These are phyloP conservation scores for Escovopsis sp. DNA, from an alignment of 2,329 filamentous ascomycete genomes.

Conservation along the genomic window DNA sequence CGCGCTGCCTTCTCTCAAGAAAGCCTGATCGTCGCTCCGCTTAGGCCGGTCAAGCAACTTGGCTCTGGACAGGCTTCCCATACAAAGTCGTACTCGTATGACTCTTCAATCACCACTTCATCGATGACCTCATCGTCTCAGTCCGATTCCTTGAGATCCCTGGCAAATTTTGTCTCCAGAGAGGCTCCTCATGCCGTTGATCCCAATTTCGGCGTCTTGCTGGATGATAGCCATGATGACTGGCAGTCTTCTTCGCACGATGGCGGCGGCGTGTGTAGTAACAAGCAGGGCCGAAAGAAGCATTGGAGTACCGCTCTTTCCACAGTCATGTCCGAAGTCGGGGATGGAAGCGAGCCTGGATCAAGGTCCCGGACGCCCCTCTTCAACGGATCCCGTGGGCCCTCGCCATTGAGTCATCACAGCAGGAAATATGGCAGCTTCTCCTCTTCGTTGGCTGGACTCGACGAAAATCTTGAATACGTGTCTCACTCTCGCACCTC, in stretches of 20 bases:
- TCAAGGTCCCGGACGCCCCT: constrained; percentile 33
- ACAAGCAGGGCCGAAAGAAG: constrained; percentile 19
- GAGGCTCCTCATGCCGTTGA: constrained; percentile 24
- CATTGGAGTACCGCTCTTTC: constrained; percentile 52
- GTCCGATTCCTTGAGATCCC: constrained; percentile 38
- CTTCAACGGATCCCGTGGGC: constrained; percentile 32
- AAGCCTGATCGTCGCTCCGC: constrained; percentile 42
- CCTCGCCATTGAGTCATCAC: constrained; percentile 33
- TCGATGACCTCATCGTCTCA: constrained; percentile 39
- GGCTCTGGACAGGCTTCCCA: constrained; percentile 12
- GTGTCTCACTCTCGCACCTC: constrained; percentile 26
- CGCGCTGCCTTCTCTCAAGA: constrained; percentile 43
- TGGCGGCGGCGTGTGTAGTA: constrained; percentile 1
- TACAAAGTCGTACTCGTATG: constrained; percentile 28
- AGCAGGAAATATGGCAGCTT: constrained; percentile 43
- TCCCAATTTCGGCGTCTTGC: background rate
- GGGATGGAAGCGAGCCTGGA: constrained; percentile 33
- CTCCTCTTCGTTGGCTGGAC: constrained; percentile 34
- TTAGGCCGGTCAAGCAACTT: constrained; percentile 21
- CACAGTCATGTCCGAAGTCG: constrained; percentile 48
- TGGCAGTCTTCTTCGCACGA: constrained; percentile 7
- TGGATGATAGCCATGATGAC: constrained; percentile 9
- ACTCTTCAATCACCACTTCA: constrained; percentile 34
- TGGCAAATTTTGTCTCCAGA: constrained; percentile 38
- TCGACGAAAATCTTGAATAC: constrained; percentile 23